Conservation (phyloP, 2,329 filamentous ascomycete species). For the Eutypa lata region DNA sequence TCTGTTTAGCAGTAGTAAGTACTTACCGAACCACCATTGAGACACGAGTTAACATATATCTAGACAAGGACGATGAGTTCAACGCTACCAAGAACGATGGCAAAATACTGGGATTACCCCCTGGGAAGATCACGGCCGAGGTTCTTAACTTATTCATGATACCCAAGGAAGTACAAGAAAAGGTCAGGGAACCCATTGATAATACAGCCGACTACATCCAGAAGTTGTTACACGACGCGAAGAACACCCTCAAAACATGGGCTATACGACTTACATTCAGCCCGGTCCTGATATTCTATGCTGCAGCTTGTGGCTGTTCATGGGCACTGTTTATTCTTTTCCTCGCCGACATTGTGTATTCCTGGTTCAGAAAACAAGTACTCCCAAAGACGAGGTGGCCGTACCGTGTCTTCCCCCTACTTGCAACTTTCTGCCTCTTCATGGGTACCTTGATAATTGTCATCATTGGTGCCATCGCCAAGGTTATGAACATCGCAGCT, state of each 20-base stretch:
- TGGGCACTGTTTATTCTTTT: neutral
- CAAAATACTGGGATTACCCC: neutral
- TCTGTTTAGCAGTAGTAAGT: neutral
- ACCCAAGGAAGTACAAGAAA: conserved; percentile 1
- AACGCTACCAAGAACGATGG: neutral
- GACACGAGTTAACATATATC: neutral
- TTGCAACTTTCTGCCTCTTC: neutral
- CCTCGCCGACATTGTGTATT: neutral
- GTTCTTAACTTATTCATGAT: conserved; percentile 1
- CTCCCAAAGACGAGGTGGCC: neutral
- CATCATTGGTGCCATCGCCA: neutral
- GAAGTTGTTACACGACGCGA: neutral
- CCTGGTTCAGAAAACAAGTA: neutral
- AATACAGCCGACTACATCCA: conserved; percentile 1
- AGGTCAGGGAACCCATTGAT: conserved; percentile 1
- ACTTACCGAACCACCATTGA: neutral
- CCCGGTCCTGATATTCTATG: neutral
- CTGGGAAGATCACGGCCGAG: neutral
- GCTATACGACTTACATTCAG: neutral
- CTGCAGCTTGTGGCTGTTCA: neutral
- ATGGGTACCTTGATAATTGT: neutral
- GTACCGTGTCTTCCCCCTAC: neutral
- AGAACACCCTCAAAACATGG: neutral
- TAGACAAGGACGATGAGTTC: neutral
- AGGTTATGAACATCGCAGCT: neutral